Evolutionary conservation across 345 rosid genomes (phyloP), one percentile per base, ranked within the genome.

Genomic region (Raphanus raphanistrum): DNA sequence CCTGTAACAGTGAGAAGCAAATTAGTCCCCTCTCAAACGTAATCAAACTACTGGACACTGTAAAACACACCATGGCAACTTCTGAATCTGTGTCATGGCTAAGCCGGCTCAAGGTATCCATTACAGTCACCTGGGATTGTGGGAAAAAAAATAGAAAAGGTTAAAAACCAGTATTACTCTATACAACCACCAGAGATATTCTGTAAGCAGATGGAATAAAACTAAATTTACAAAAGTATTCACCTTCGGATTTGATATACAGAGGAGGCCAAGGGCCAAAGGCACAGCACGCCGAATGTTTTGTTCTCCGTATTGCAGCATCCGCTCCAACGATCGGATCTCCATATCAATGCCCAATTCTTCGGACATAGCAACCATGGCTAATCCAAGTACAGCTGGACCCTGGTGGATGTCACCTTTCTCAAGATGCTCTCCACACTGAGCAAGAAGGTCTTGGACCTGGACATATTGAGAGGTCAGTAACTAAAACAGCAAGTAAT

Each of bases 331-430:
- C 12, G 99, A 91, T 71, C 97, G 97, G 77, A 96, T 93, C 79
- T 94, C 93, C 97, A 96, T 96, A 76, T 96, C 99, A 80, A 86
- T 79, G 54, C 98, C 98, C 80, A 96, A 72, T 81, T 96, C 98
- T 87, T 96, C 97, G 55, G 97, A 96, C 98, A 96, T 96, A 65
- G 97, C 93, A 26, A 93, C 92, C 97, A 96, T 86, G 25, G 99
- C 97, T 76, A 96, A 89, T 73, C 99, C 99, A 76, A 96, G 97
- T 54, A 96, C 95, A 71, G 97, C 99, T 52, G 98, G 93, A 57
- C 97, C 99, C 82, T 96, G 98, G 84, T 91, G 90, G 71, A 85
- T 86, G 80, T 91, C 98, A 32, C 97, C 92, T 80, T 91, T 93
- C 83, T 96, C 98, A 36, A 91, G 90, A 89, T 93, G 97, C 59